Base-by-base conservation (phyloP, 2,329 filamentous ascomycete genomes). In the Aspergillus fumigatiaffinis region DNA sequence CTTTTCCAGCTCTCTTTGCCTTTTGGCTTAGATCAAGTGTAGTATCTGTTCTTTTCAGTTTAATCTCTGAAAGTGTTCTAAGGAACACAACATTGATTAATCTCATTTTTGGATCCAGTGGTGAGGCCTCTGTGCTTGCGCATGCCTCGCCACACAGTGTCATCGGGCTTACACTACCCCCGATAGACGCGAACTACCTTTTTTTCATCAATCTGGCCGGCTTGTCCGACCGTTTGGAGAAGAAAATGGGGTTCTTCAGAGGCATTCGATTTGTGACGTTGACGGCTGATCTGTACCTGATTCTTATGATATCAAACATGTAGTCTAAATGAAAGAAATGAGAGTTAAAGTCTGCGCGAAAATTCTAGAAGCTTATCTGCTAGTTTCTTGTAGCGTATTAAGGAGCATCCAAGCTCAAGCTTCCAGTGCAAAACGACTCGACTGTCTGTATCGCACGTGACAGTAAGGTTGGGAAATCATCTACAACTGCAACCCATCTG, bases 41-140 rank as follows among this genome's bases (percentile, higher is more conserved):
- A 91, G 88, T 91, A 91, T 90, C 88, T 91, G 88, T 92, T 92
- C 89, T 92, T 91, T 89, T 91, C 87, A 92, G 89, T 91, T 92
- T 92, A 92, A 92, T 91, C 87, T 89, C 89, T 92, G 88, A 88
- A 90, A 91, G 83, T 82, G 81, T 80, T 82, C 86, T 84, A 89
- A 79, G 82, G 85, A 81, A 80, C 80, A 81, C 81, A 84, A 84
- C 83, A 81, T 80, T 85, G 87, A 90, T 92, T 92, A 90, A 85
- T 85, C 87, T 82, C 83, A 91, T 92, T 89, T 88, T 90, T 90
- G 81, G 65, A 75, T 58, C 67, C 59, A 65, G 83, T 68, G 76
- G 73, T 71, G 66, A 71, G 75, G 70, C 82, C 86, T 84, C 87
- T 89, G 85, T 81, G 86, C 88, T 90, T 89, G 87, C 86, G 78